phyloP scores from a whole-genome alignment of 2,329 filamentous ascomycete species.

The Talaromyces sp. region DNA sequence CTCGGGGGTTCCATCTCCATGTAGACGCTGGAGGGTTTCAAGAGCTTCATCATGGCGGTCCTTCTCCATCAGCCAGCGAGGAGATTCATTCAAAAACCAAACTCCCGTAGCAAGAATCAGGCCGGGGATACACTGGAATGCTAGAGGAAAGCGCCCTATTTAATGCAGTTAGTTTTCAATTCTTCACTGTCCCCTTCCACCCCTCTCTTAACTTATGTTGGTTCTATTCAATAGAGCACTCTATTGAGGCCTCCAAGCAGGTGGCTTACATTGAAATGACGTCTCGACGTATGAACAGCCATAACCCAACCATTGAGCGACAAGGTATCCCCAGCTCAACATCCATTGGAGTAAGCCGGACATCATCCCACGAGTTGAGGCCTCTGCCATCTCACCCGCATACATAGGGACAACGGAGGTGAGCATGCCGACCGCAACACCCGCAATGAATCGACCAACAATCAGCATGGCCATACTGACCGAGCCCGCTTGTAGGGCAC shows the following conservation, averaged over 20 bases:
- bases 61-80: slow-evolving; percentile 30
- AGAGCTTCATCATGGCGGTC: slow-evolving; percentile 28
- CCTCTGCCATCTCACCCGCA: slow-evolving; percentile 36
- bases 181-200: no score
- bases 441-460: slow-evolving; percentile 32
- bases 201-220: no score
- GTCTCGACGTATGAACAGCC: slow-evolving; percentile 32
- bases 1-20: slow-evolving; percentile 18
- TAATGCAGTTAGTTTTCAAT: background rate
- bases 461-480: slow-evolving; percentile 32
- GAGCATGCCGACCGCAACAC: slow-evolving; percentile 31
- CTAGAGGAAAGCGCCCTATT: slow-evolving; percentile 42
- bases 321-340: slow-evolving; percentile 41
- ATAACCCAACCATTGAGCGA: slow-evolving; percentile 45
- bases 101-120: slow-evolving; percentile 33
- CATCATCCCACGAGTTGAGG: slow-evolving; percentile 34
- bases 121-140: slow-evolving; percentile 46
- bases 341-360: slow-evolving; percentile 38
- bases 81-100: slow-evolving; percentile 35
- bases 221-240: no score
- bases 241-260: no score
- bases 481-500: slow-evolving; percentile 31
- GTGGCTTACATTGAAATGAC: slow-evolving; percentile 15
- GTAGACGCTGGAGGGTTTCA: slow-evolving; percentile 17
- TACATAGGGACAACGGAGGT: slow-evolving; percentile 35